Percentiles rank a stretch among this genome's conserved stretches.
Conservation (phyloP, 768 basidiomycete genomes). For the Panaeolus cyanescens region DNA sequence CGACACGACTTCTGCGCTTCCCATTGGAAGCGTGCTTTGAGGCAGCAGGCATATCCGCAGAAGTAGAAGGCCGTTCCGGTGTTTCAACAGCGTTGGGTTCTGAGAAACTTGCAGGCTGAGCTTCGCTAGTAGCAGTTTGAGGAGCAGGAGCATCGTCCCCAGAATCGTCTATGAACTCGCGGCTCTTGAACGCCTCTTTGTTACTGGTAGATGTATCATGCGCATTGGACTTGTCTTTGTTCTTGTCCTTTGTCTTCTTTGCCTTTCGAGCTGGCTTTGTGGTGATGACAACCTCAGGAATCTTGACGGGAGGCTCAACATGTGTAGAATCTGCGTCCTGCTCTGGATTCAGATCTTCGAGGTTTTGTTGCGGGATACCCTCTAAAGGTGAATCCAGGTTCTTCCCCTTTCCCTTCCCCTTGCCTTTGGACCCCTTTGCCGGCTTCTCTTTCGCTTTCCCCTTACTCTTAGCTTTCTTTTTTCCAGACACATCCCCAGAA, state of each 20-base stretch:
- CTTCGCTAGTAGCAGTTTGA: slow-evolving; percentile 1
- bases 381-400: background rate
- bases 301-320: background rate
- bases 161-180: slow-evolving; percentile 43
- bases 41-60: background rate
- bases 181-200: slow-evolving; percentile 41
- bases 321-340: background rate
- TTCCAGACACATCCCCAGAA: slow-evolving; percentile 12
- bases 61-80: slow-evolving; percentile 4
- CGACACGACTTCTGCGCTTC: slow-evolving; percentile 20
- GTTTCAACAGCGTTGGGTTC: background rate
- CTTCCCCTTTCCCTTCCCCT: slow-evolving; percentile 6
- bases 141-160: slow-evolving; percentile 17
- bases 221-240: slow-evolving; percentile 21
- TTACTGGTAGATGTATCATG: slow-evolving; percentile 15
- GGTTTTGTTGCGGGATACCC: background rate
- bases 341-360: background rate
- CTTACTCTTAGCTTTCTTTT: slow-evolving; percentile 22
- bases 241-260: slow-evolving; percentile 30
- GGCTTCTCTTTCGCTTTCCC: slow-evolving; percentile 8
- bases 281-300: slow-evolving; percentile 25
- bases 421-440: slow-evolving; percentile 10
- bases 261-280: slow-evolving; percentile 20
- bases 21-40: background rate
- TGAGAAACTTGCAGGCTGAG: background rate